phyloP scores from a whole-genome alignment of 2,329 filamentous ascomycete species.

The Hypocreales sp. region DNA sequence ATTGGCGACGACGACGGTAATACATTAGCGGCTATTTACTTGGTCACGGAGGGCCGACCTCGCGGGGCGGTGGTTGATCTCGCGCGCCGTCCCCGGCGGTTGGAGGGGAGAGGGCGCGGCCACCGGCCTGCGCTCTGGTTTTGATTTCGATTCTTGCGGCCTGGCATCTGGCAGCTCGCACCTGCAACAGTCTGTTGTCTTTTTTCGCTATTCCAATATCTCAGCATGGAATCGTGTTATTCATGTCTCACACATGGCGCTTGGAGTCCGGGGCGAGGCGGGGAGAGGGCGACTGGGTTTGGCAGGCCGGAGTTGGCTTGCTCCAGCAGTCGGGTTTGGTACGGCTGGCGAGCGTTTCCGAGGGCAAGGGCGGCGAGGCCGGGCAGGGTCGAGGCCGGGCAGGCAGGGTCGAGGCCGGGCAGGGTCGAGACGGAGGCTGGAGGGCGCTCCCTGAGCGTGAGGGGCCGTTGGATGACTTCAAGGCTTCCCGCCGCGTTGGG shows the following conservation, averaged over 20 bases:
- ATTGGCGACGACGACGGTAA: slow-evolving; percentile 18
- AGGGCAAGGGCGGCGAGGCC: too few relatives aligned
- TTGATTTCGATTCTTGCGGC: slow-evolving; percentile 10
- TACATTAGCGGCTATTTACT: slow-evolving; percentile 12
- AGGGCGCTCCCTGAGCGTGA: too few relatives aligned
- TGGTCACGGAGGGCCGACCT: too few relatives aligned
- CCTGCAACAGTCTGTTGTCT: slow-evolving; percentile 15
- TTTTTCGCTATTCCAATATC: slow-evolving; percentile 20
- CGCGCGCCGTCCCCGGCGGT: too few relatives aligned
- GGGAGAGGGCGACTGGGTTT: slow-evolving; percentile 14
- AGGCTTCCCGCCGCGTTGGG: too few relatives aligned
- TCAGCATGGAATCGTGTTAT: slow-evolving; percentile 17
- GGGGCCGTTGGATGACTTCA: too few relatives aligned
- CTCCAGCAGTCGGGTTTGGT: slow-evolving; percentile 4
- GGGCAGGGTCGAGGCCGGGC: too few relatives aligned
- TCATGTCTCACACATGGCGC: slow-evolving; percentile 24
- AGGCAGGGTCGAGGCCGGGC: too few relatives aligned
- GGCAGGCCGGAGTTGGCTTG: slow-evolving; percentile 20
- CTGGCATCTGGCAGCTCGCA: slow-evolving; percentile 9
- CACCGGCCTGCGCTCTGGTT: not conserved
- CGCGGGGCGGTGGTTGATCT: too few relatives aligned
- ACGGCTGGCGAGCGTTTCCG: not conserved
- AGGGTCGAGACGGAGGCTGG: too few relatives aligned
- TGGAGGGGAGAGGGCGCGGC: not conserved
- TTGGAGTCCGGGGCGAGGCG: slow-evolving; percentile 23